phyloP scores from a whole-genome alignment of 345 rosid species.

The Salix purpurea region DNA sequence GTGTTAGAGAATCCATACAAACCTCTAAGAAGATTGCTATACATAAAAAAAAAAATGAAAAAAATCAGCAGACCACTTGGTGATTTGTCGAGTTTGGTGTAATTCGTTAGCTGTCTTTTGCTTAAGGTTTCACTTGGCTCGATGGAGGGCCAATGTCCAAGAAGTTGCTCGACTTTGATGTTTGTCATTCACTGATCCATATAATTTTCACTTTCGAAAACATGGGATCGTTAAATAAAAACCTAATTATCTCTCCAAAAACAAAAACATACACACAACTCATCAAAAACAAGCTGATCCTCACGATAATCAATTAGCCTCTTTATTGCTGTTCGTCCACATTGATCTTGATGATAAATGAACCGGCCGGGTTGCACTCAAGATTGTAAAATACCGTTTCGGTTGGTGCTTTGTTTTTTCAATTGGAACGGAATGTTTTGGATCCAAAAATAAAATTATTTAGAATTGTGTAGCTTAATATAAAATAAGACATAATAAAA shows the following conservation, averaged over 20 bases:
- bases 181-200: conserved; percentile 32
- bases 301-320: neutral
- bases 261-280: neutral
- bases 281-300: neutral
- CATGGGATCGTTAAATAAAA: conserved; percentile 20
- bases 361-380: neutral
- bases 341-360: neutral
- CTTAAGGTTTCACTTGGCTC: conserved; percentile 39
- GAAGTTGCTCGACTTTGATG: conserved; percentile 17
- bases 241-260: neutral
- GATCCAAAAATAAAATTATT: too few species aligned
- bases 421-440: accelerated
- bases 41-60: neutral
- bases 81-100: conserved; percentile 54
- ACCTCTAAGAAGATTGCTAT: neutral
- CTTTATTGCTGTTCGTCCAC: neutral
- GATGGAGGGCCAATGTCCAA: conserved; percentile 26
- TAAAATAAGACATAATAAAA: too few species aligned
- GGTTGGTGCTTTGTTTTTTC: too few species aligned
- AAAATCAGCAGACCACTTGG: conserved; percentile 5
- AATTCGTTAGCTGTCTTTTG: conserved; percentile 29
- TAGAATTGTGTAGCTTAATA: too few species aligned
- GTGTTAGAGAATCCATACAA: conserved; percentile 7
- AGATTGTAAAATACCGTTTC: too few species aligned
- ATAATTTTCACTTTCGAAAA: conserved; percentile 1